phyloP scores from a whole-genome alignment of 495 filamentous ascomycete genomes.

The Xylaria sp. region DNA sequence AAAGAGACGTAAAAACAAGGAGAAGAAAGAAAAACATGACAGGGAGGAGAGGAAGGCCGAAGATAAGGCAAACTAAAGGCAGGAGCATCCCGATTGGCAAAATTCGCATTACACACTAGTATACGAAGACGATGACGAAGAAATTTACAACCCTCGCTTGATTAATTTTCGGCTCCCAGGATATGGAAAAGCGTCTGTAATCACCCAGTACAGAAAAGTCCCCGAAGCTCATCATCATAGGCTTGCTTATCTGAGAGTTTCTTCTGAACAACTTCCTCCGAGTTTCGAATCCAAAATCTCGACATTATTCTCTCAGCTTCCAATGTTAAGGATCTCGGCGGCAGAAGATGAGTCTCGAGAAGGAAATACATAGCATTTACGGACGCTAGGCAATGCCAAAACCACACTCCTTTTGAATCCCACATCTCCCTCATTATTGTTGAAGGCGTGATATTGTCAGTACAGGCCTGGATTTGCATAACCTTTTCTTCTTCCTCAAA shows the following conservation, averaged over 20 bases:
- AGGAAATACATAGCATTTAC: constrained; percentile 38
- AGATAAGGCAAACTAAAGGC: no score
- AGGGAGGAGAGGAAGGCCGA: constrained; percentile 16
- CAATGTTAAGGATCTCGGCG: constrained; percentile 28
- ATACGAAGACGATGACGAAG: neutral
- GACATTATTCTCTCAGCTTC: constrained; percentile 30
- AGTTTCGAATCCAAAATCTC: constrained; percentile 25
- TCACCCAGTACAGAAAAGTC: constrained; percentile 9
- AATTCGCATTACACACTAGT: no score
- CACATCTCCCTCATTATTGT: constrained; percentile 29
- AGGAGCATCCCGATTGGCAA: constrained; percentile 23
- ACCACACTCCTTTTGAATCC: constrained; percentile 36
- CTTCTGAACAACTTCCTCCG: constrained; percentile 5
- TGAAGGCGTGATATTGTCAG: constrained; percentile 18
- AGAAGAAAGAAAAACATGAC: constrained; percentile 30
- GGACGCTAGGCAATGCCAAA: constrained; percentile 34
- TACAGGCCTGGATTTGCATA: neutral
- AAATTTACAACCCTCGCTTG: neutral
- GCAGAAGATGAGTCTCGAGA: constrained; percentile 36
- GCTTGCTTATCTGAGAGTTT: constrained; percentile 19
- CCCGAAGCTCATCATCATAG: constrained; percentile 16
- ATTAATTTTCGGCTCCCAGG: neutral
- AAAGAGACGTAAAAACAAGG: constrained; percentile 19
- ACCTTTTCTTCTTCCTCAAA: constrained; percentile 30
- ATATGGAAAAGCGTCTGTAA: neutral